phyloP scores from a whole-genome alignment of 306 rosid species.

The Castanea mollissima region DNA sequence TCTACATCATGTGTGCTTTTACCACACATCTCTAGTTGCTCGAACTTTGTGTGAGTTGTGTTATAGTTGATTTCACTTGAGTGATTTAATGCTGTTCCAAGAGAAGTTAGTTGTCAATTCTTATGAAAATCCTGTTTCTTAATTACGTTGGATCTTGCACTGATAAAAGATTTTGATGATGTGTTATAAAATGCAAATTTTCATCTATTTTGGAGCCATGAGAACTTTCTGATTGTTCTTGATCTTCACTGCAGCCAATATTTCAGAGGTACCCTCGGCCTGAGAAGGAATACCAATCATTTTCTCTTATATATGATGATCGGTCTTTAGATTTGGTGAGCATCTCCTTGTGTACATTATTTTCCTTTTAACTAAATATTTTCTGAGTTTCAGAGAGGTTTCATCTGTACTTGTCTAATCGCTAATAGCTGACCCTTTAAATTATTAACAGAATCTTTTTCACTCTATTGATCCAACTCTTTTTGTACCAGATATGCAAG shows the following conservation, averaged over 20 bases:
- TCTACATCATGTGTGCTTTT: neutral
- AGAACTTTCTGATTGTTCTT: slow-evolving; percentile 33
- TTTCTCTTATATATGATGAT: slow-evolving; percentile 93
- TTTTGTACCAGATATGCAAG: slow-evolving; percentile 82
- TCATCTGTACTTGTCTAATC: neutral
- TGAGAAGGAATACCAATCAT: slow-evolving; percentile 98
- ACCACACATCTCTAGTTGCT: neutral
- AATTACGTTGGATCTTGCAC: neutral
- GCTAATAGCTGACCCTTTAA: neutral
- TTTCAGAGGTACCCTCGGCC: slow-evolving; percentile 99
- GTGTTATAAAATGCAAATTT: neutral
- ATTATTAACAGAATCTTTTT: slow-evolving; percentile 11
- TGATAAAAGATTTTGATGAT: neutral
- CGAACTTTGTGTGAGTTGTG: neutral
- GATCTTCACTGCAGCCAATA: slow-evolving; percentile 71
- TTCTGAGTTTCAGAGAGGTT: neutral
- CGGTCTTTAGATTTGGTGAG: slow-evolving; percentile 93
- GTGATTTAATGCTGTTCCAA: neutral
- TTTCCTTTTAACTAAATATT: slow-evolving; percentile 1
- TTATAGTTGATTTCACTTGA: neutral
- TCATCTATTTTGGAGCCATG: neutral
- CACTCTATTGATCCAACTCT: slow-evolving; percentile 31
- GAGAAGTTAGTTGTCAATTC: neutral
- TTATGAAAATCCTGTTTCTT: neutral
- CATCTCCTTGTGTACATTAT: slow-evolving; percentile 6